phyloP scores from a whole-genome alignment of 2,329 filamentous ascomycete species.

The Exophiala mesophila region DNA sequence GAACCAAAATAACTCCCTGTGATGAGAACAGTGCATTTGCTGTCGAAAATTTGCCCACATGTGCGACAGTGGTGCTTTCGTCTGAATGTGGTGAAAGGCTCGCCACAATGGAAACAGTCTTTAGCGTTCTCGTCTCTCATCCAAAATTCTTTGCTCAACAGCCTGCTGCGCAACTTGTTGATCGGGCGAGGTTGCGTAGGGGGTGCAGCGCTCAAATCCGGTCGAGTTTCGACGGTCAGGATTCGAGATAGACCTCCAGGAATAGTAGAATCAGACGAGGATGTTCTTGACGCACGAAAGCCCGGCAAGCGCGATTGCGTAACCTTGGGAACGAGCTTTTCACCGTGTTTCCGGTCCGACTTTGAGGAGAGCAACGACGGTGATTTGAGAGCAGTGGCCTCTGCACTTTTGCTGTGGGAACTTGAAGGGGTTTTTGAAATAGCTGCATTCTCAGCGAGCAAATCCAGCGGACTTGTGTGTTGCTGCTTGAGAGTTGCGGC shows the following conservation, averaged over 20 bases:
- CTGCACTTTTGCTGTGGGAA: slow-evolving; percentile 5
- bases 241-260: slow-evolving; percentile 3
- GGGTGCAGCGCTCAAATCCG: slow-evolving; percentile 12
- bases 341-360: slow-evolving; percentile 21
- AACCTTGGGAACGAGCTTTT: slow-evolving; percentile 36
- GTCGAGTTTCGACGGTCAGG: slow-evolving; percentile 34
- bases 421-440: slow-evolving; percentile 1
- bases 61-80: slow-evolving; percentile 93
- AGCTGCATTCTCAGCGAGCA: slow-evolving; percentile 23
- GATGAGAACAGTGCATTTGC: slow-evolving; percentile 90
- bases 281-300: slow-evolving; percentile 37
- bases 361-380: slow-evolving; percentile 8
- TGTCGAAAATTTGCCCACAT: slow-evolving; percentile 98
- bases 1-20: slow-evolving; percentile 84
- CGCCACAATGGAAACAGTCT: slow-evolving; percentile 89
- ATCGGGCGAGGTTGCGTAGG: slow-evolving; percentile 34
- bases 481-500: slow-evolving; percentile 12
- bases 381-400: slow-evolving; percentile 17
- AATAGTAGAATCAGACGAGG: slow-evolving; percentile 35
- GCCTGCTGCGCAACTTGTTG: slow-evolving; percentile 71
- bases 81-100: slow-evolving; percentile 85
- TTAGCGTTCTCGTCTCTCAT: slow-evolving; percentile 99
- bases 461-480: slow-evolving; percentile 29
- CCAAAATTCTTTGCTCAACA: slow-evolving; percentile 95
- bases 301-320: slow-evolving; percentile 44